These are phyloP conservation scores for Trichoderma semiorbis DNA, from an alignment of 2,329 filamentous ascomycete genomes.

Conservation along the genomic window DNA sequence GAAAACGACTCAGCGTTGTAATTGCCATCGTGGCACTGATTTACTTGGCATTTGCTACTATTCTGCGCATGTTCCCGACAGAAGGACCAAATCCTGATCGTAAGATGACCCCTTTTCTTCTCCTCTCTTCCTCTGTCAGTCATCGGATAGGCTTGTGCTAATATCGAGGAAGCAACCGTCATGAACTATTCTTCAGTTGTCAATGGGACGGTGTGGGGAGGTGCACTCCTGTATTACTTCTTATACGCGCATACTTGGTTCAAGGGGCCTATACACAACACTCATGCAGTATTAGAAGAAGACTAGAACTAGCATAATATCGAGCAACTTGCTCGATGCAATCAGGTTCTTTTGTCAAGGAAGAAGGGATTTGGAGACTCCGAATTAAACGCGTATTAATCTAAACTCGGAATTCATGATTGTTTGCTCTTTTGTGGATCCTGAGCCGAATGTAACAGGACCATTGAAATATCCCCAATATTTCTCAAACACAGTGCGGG, in stretches of 20 bases:
- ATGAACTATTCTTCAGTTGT: conserved; percentile 4
- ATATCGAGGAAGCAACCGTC: neutral
- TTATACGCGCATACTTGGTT: neutral
- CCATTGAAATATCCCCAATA: too few relatives aligned
- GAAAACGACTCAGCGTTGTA: neutral
- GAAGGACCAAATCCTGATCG: conserved; percentile 4
- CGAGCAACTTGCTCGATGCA: neutral
- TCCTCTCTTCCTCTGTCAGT: too few relatives aligned
- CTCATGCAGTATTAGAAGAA: neutral
- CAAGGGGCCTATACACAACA: neutral
- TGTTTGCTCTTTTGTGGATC: neutral
- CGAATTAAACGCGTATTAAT: neutral
- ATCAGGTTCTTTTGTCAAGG: neutral
- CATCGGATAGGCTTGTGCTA: neutral
- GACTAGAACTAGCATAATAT: neutral
- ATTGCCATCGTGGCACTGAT: neutral
- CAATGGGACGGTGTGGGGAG: neutral
- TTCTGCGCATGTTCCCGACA: conserved; percentile 3
- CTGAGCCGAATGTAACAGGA: too few relatives aligned
- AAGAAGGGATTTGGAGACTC: neutral
- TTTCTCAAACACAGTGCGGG: neutral
- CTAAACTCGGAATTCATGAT: neutral
- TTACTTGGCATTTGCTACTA: neutral
- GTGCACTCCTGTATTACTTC: neutral
- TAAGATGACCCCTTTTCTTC: neutral